A percentile compares a stretch with the other conserved stretches of the same genome.
phyloP scores from a whole-genome alignment of 345 rosid species.

The Carallia brachiata region DNA sequence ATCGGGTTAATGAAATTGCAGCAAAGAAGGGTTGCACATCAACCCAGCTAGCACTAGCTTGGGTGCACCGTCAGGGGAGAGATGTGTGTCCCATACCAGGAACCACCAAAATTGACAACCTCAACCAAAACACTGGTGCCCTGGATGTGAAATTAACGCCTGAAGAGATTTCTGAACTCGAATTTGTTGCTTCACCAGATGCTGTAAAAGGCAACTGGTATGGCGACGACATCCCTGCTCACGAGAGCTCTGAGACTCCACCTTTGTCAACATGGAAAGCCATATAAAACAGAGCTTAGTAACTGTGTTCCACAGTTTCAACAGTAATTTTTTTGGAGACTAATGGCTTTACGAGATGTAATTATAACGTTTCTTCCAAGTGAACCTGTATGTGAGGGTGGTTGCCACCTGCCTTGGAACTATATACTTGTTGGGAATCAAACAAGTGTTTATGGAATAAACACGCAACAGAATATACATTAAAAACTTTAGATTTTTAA shows the following conservation, averaged over 20 bases:
- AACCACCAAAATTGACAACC: slow-evolving; percentile 10
- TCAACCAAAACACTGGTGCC: slow-evolving; percentile 30
- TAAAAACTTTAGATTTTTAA: no score
- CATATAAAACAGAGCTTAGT: neutral
- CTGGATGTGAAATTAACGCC: slow-evolving; percentile 15
- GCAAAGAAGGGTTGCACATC: slow-evolving; percentile 21
- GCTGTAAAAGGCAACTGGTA: slow-evolving; percentile 15
- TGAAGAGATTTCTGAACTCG: slow-evolving; percentile 26
- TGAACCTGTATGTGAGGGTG: no score
- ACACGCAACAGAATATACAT: no score
- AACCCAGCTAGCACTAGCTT: slow-evolving; percentile 20
- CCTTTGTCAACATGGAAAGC: slow-evolving; percentile 11
- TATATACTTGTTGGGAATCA: no score
- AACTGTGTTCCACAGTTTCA: no score
- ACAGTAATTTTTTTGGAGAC: no score
- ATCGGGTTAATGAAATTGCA: slow-evolving; percentile 17
- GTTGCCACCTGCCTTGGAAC: no score
- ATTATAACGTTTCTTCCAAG: no score
- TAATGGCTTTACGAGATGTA: no score
- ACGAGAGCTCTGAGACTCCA: slow-evolving; percentile 10
- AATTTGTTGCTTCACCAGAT: slow-evolving; percentile 22
- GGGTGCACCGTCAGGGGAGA: no score
- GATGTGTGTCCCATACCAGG: slow-evolving; percentile 13
- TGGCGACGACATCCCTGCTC: neutral
- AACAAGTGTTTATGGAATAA: no score